These are phyloP conservation scores for Candida ponderosae DNA, from an alignment of 805 yeast genomes.

Conservation along the genomic window DNA sequence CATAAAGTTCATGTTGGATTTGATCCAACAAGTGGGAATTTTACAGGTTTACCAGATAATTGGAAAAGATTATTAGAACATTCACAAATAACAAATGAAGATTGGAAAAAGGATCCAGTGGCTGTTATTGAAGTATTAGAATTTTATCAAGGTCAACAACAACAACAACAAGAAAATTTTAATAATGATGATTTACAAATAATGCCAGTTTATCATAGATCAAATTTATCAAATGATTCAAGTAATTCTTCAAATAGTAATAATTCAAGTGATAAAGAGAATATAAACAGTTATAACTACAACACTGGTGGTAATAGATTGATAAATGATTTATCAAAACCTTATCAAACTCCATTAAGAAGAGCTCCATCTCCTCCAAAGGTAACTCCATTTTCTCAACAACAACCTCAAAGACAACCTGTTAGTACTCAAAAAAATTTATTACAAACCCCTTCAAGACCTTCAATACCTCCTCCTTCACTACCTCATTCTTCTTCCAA, in stretches of 20 bases:
- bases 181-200: not conserved
- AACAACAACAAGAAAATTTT: conserved; percentile 3
- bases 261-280: conserved; percentile 9
- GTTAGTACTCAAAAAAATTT: no score
- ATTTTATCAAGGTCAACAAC: conserved; percentile 47
- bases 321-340: conserved; percentile 37
- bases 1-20: conserved; percentile 89
- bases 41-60: conserved; percentile 88
- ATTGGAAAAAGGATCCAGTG: conserved; percentile 88
- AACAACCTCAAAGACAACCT: conserved; percentile 3
- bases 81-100: conserved; percentile 85
- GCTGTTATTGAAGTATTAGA: conserved; percentile 91
- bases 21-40: conserved; percentile 78
- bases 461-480: conserved; percentile 3
- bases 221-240: conserved; percentile 17
- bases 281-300: not conserved
- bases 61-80: conserved; percentile 85
- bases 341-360: conserved; percentile 31
- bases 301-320: conserved; percentile 16
- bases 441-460: conserved; percentile 8
- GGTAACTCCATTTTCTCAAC: conserved; percentile 16
- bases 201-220: conserved; percentile 7
- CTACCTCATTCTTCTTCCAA: conserved; percentile 6
- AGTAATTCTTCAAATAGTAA: conserved; percentile 8
- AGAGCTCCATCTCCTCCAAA: conserved; percentile 35